Conservation (phyloP, 2,329 filamentous ascomycete genomes). For the Colletotrichum sansevieriae region DNA sequence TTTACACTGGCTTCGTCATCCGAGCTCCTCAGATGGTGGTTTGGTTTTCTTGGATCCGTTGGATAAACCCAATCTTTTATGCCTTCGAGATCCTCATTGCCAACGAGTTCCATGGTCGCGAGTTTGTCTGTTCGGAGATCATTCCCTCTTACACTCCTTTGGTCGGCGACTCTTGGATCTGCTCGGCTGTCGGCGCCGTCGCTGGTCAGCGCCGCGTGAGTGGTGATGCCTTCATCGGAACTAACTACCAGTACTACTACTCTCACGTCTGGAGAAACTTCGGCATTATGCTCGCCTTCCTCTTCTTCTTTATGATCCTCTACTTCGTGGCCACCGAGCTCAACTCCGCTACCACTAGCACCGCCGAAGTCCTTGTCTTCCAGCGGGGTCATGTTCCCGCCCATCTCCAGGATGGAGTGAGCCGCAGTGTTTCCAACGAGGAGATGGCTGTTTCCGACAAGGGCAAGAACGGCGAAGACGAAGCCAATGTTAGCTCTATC, state of each 20-base stretch:
- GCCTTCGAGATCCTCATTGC: conserved; percentile 79
- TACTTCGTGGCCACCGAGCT: conserved; percentile 76
- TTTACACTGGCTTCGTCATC: conserved; percentile 70
- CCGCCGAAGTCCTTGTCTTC: conserved; percentile 79
- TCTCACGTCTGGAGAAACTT: conserved; percentile 76
- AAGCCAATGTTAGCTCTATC: conserved; percentile 49
- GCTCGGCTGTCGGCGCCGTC: conserved; percentile 66
- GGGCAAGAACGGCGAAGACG: conserved; percentile 64
- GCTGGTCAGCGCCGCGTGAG: conserved; percentile 66
- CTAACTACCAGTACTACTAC: conserved; percentile 68
- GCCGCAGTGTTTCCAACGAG: conserved; percentile 48
- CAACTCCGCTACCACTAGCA: conserved; percentile 72
- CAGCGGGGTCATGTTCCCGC: conserved; percentile 65
- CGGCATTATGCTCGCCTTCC: conserved; percentile 75
- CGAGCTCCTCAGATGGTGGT: conserved; percentile 70
- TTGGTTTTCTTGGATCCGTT: conserved; percentile 83
- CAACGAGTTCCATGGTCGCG: conserved; percentile 76
- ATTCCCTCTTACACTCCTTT: conserved; percentile 61
- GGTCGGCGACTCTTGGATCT: conserved; percentile 63
- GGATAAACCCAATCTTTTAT: conserved; percentile 80
- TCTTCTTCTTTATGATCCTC: conserved; percentile 72
- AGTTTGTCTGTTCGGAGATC: conserved; percentile 67
- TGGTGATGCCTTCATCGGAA: conserved; percentile 71
- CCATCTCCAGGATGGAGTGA: conserved; percentile 51
- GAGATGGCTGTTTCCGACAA: conserved; percentile 59